Evolutionary conservation across 352 stramenopile species (phyloP).

Genomic region (Phytopythium vexans): DNA sequence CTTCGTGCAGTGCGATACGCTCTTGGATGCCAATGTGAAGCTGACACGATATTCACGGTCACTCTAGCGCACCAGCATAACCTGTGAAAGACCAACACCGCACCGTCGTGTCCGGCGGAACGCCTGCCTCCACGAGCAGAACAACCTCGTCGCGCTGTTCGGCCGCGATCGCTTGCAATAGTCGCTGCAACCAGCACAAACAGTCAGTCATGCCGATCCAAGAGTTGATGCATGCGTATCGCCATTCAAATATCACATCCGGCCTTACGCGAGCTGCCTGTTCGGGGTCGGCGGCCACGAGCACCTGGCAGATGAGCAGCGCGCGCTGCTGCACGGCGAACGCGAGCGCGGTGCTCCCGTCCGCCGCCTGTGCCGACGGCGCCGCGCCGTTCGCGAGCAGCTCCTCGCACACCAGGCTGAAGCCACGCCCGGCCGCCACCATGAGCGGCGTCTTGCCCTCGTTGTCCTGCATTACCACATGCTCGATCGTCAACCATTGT

Average conservation of each 20-base stretch:
- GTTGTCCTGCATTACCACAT: constrained; percentile 15
- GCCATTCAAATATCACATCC: background rate
- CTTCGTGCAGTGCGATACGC: constrained; percentile 22
- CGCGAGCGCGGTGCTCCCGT: constrained; percentile 19
- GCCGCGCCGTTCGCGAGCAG: constrained; percentile 23
- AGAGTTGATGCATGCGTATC: background rate
- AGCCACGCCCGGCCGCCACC: constrained; percentile 23
- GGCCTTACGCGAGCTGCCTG: constrained; percentile 21
- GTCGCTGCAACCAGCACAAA: constrained; percentile 8
- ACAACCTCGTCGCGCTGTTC: constrained; percentile 26
- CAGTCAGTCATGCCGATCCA: constrained; percentile 1
- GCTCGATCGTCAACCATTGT: background rate
- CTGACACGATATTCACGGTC: background rate
- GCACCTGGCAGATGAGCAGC: constrained; percentile 28
- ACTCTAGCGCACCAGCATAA: too few relatives aligned
- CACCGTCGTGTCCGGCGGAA: constrained; percentile 24
- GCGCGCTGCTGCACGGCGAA: constrained; percentile 14
- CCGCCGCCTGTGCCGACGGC: constrained; percentile 12
- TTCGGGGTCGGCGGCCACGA: constrained; percentile 21
- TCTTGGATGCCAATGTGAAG: constrained; percentile 14
- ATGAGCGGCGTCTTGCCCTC: constrained; percentile 27
- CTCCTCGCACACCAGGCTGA: constrained; percentile 32
- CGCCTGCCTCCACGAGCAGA: constrained; percentile 29
- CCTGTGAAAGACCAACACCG: background rate
- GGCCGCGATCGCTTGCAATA: constrained; percentile 21